These are phyloP conservation scores for Citrullus colocynthis DNA, from an alignment of 306 rosid genomes.

Conservation along the genomic window DNA sequence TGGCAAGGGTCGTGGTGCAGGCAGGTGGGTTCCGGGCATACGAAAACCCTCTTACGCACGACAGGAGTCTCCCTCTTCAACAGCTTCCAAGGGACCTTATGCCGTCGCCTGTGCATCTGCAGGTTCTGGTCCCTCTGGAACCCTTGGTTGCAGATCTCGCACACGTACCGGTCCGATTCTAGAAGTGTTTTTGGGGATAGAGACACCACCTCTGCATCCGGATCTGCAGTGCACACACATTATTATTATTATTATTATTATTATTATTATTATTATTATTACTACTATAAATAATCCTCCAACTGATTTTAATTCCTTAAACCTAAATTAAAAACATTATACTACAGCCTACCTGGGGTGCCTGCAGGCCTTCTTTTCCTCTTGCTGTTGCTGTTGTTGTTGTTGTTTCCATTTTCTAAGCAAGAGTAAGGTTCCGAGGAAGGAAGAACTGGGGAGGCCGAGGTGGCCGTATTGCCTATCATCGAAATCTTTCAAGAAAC, in stretches of 20 bases:
- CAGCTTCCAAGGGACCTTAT: slow-evolving; percentile 98
- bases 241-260: too few relatives aligned
- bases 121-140: slow-evolving; percentile 98
- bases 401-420: slow-evolving; percentile 39
- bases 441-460: slow-evolving; percentile 40
- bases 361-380: slow-evolving; percentile 94
- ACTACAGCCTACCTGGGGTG: slow-evolving; percentile 53
- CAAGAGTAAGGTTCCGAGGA: slow-evolving; percentile 63
- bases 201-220: slow-evolving; percentile 98
- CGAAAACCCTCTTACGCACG: slow-evolving; percentile 79
- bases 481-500: slow-evolving; percentile 16
- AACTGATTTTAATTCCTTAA: background rate
- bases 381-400: slow-evolving; percentile 30
- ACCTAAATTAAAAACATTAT: background rate
- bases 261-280: too few relatives aligned
- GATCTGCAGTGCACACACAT: slow-evolving; percentile 39
- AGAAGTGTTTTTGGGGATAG: slow-evolving; percentile 82
- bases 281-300: background rate
- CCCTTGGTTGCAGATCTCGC: slow-evolving; percentile 99
- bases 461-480: slow-evolving; percentile 39
- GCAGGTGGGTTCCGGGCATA: slow-evolving; percentile 89
- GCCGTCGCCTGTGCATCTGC: slow-evolving; percentile 95
- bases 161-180: slow-evolving; percentile 96
- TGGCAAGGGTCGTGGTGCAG: slow-evolving; percentile 95
- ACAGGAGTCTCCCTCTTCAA: slow-evolving; percentile 78